A percentile compares a stretch with the other conserved stretches of the same genome.
Evolutionary conservation across 176 grass and related monocot species (phyloP).

Genomic region (Stipa capillata): DNA sequence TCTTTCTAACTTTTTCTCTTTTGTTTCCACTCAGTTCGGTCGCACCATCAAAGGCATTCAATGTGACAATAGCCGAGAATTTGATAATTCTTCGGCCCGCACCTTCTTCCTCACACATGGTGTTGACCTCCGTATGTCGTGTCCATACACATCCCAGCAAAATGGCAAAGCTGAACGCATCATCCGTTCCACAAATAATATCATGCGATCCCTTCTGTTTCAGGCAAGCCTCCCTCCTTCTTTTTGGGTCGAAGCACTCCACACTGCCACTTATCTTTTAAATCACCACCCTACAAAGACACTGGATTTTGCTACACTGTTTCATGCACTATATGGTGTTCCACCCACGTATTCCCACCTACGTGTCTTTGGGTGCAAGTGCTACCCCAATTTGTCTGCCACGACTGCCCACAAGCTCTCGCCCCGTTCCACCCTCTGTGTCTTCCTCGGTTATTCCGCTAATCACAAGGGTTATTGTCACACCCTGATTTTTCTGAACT

Average conservation of each 20-base stretch:
- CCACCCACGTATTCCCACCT: background rate
- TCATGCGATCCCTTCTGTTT: background rate
- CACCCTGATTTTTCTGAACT: too few species aligned
- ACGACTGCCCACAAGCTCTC: background rate
- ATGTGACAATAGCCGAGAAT: background rate
- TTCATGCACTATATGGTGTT: background rate
- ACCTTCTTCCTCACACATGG: background rate
- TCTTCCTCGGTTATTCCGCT: background rate
- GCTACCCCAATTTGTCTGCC: background rate
- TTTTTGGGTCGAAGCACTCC: background rate
- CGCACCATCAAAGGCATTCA: background rate
- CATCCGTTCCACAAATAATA: background rate
- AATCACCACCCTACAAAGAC: background rate
- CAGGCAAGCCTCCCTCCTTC: background rate
- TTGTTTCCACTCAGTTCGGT: background rate
- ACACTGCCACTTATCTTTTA: background rate
- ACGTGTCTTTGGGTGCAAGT: background rate
- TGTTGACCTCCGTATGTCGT: background rate
- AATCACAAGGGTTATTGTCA: background rate
- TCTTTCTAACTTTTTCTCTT: background rate
- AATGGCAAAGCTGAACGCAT: background rate
- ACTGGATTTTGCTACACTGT: background rate
- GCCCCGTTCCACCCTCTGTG: background rate
- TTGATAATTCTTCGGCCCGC: background rate
- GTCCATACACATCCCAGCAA: background rate